Percentiles rank a stretch among this genome's conserved stretches.
Conservation (phyloP, 331 rosid genomes). For the Telfairia occidentalis region DNA sequence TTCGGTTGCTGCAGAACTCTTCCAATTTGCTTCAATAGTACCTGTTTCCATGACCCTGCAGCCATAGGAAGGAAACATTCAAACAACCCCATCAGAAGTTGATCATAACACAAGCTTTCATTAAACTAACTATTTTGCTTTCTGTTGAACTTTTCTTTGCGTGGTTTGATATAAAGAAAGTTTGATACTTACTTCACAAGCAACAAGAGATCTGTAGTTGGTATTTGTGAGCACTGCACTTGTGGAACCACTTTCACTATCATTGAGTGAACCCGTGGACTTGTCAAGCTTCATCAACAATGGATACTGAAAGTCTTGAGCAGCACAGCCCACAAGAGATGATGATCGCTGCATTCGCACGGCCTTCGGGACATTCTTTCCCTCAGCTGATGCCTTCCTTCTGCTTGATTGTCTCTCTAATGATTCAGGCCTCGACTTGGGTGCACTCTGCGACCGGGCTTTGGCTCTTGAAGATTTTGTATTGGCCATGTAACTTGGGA, state of each 20-base stretch:
- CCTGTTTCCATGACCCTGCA: constrained; percentile 48
- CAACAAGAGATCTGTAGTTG: constrained; percentile 52
- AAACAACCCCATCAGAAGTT: background rate
- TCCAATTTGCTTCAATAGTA: constrained; percentile 19
- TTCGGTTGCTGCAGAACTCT: constrained; percentile 6
- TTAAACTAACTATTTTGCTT: background rate
- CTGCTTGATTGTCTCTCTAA: constrained; percentile 64
- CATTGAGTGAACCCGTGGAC: constrained; percentile 33
- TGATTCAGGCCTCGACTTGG: constrained; percentile 69
- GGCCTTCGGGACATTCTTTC: constrained; percentile 65
- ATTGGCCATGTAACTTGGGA: constrained; percentile 75
- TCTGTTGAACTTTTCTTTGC: background rate
- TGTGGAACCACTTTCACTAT: constrained; percentile 80
- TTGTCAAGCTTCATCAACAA: constrained; percentile 69
- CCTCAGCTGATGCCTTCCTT: constrained; percentile 53
- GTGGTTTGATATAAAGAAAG: background rate
- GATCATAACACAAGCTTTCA: background rate
- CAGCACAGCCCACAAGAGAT: constrained; percentile 58
- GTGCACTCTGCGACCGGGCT: constrained; percentile 85
- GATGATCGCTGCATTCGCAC: constrained; percentile 82
- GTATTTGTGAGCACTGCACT: constrained; percentile 62
- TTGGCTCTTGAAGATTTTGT: constrained; percentile 81
- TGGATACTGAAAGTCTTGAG: constrained; percentile 62
- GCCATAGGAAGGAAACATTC: constrained; percentile 14
- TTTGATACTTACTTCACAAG: constrained; percentile 51